These are phyloP conservation scores for Hemerocallis citrina DNA, from an alignment of 106 monocot genomes.

Conservation along the genomic window DNA sequence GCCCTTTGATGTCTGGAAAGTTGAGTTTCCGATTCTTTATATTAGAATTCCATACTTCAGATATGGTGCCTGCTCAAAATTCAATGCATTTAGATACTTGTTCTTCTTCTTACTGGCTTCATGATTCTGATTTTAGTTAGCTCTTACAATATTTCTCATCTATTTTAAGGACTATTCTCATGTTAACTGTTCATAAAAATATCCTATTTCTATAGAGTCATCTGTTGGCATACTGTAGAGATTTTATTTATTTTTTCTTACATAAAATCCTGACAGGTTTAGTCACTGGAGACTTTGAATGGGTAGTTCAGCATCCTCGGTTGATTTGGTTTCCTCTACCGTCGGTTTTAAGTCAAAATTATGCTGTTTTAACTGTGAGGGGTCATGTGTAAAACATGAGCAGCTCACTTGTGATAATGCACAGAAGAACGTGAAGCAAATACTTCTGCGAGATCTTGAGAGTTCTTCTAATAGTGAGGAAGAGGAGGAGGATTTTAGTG, in stretches of 20 bases:
- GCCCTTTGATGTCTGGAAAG: too few relatives aligned
- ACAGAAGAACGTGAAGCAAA: neutral
- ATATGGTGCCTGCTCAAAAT: too few relatives aligned
- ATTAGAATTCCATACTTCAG: too few relatives aligned
- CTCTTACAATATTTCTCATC: neutral
- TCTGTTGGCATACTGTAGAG: neutral
- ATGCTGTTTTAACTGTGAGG: slow-evolving; percentile 11
- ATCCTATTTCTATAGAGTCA: neutral
- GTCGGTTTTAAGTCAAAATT: slow-evolving; percentile 6
- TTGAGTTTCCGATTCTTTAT: too few relatives aligned
- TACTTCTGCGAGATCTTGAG: slow-evolving; percentile 7
- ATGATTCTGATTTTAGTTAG: neutral
- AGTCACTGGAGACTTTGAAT: slow-evolving; percentile 13
- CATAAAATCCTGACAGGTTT: neutral
- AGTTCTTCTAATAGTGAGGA: slow-evolving; percentile 3
- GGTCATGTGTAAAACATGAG: slow-evolving; percentile 13
- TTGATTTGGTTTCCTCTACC: neutral
- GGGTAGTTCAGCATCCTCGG: slow-evolving; percentile 14
- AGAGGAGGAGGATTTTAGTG: slow-evolving; percentile 15
- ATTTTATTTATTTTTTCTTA: neutral
- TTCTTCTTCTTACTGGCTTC: neutral
- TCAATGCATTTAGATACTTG: neutral
- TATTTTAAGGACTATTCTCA: neutral
- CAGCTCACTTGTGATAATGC: neutral
- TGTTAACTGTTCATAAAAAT: neutral